A percentile compares a stretch with the other conserved stretches of the same genome.
Conservation (phyloP, 176 grass and related monocot species). For the Phoenix dactylifera region DNA sequence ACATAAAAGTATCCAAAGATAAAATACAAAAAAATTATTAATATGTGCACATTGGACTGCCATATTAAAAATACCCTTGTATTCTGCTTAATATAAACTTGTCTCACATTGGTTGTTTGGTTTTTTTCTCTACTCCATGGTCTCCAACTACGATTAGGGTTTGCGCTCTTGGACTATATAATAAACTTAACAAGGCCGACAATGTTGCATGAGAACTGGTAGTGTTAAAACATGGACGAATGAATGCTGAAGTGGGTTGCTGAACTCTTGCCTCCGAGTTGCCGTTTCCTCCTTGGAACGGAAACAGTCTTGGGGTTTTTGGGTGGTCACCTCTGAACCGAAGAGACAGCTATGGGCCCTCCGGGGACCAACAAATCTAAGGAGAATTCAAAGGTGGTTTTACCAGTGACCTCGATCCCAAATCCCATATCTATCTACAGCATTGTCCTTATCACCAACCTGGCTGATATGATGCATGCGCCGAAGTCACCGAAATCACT, state of each 20-base stretch:
- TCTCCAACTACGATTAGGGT: neutral
- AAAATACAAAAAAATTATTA: too few relatives aligned
- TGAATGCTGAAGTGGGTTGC: too few relatives aligned
- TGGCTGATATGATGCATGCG: conserved; percentile 3
- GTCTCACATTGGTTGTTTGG: too few relatives aligned
- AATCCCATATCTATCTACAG: neutral
- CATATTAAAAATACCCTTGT: too few relatives aligned
- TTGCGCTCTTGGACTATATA: neutral
- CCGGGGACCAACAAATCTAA: neutral
- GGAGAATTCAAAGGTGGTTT: neutral
- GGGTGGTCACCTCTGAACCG: neutral
- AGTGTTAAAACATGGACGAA: too few relatives aligned
- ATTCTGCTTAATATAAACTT: too few relatives aligned
- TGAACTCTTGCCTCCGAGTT: too few relatives aligned
- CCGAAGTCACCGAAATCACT: conserved; percentile 8
- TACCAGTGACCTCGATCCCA: neutral
- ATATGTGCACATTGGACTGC: too few relatives aligned
- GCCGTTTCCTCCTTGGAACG: too few relatives aligned
- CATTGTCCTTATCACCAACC: neutral
- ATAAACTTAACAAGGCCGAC: neutral
- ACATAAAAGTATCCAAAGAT: too few relatives aligned
- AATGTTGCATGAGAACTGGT: too few relatives aligned
- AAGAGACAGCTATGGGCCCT: neutral
- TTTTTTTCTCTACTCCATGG: too few relatives aligned
- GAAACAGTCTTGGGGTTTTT: neutral